Evolutionary conservation across 495 filamentous ascomycete genomes (phyloP).

Genomic region (Podospora pseudopauciseta): DNA sequence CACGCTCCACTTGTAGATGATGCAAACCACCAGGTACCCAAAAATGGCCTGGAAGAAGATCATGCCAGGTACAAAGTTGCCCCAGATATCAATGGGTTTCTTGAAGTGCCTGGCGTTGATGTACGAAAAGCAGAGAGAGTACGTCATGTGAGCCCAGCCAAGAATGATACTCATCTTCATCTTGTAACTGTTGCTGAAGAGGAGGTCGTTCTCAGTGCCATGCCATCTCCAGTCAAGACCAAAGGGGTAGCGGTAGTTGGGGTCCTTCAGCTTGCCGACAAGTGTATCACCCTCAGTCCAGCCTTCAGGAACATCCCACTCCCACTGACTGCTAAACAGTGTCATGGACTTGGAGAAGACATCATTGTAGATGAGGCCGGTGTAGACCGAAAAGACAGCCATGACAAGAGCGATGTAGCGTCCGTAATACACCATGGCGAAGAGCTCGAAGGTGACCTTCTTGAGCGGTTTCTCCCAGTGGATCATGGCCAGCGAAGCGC

Average conservation of each 20-base stretch:
- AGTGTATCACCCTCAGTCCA: constrained; percentile 59
- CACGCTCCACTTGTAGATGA: constrained; percentile 94
- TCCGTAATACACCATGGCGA: constrained; percentile 97
- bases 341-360: constrained; percentile 90
- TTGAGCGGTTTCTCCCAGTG: constrained; percentile 89
- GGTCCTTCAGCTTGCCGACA: constrained; percentile 54
- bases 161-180: constrained; percentile 98
- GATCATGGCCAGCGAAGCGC: constrained; percentile 83
- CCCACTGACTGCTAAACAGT: constrained; percentile 84
- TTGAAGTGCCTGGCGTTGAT: constrained; percentile 95
- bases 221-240: constrained; percentile 98
- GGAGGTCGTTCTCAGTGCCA: constrained; percentile 83
- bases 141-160: constrained; percentile 98
- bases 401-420: constrained; percentile 98
- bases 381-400: constrained; percentile 95
- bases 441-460: constrained; percentile 89
- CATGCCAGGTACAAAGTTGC: constrained; percentile 96
- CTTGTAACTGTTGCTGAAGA: constrained; percentile 98
- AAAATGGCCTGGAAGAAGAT: constrained; percentile 99
- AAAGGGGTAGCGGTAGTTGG: constrained; percentile 80
- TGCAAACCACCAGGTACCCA: constrained; percentile 88
- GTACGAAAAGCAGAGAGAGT: constrained; percentile 87
- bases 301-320: constrained; percentile 64
- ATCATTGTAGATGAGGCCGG: constrained; percentile 96
- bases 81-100: constrained; percentile 88